Evolutionary conservation across 2,329 filamentous ascomycete species (phyloP), one percentile per base, ranked within the genome.

Genomic region (Metarhizium robertsii): DNA sequence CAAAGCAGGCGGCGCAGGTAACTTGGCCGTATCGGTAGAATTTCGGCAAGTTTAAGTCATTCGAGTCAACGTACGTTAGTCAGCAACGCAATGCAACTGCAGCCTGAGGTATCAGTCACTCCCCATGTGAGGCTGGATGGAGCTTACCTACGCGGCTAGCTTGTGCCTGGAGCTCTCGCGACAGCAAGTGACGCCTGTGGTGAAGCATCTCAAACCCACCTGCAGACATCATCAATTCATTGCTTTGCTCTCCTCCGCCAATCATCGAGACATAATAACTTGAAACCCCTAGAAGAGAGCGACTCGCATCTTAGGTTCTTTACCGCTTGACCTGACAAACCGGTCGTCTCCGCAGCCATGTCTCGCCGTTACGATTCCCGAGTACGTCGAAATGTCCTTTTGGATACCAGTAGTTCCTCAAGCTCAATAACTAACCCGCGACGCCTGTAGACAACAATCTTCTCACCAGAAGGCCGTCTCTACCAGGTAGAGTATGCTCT

Each of bases 401-500:
- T 34, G 34, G 10, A 45, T 20, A 5, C 14, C 10, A 10, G 2
- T 45, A 8, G 13, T 55, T 14, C n/a, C 36, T 14, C 10, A 36
- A 50, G 45, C 49, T 54, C 46, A 50, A 32, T n/a, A 47, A 18
- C 56, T 58, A 38, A 55, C 34, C 13, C 34, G 4, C 50, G 25
- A 29, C 10, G 3, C 50, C 25, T 48, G 50, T 66, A 96, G 92
- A 99, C 94, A 66, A 99, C 94, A 71, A 99, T 99, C 83, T 99
- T 99, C 85, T 99, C 94, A 59, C 94, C 94, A 58, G 94, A 99
- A 78, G 94, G 94, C 61, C 92, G 94, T 69, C 84, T 99, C 59
- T 99, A 99, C 75, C 94, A 99, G 76, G 94, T 99, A 67, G 94
- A 99, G 83, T 99, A 99, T 81, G 95, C 94, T 30, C 84, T 99